Evolutionary conservation across 2,329 filamentous ascomycete species (phyloP), one percentile per base, ranked within the genome.

Genomic region (Trichoderma koningii): DNA sequence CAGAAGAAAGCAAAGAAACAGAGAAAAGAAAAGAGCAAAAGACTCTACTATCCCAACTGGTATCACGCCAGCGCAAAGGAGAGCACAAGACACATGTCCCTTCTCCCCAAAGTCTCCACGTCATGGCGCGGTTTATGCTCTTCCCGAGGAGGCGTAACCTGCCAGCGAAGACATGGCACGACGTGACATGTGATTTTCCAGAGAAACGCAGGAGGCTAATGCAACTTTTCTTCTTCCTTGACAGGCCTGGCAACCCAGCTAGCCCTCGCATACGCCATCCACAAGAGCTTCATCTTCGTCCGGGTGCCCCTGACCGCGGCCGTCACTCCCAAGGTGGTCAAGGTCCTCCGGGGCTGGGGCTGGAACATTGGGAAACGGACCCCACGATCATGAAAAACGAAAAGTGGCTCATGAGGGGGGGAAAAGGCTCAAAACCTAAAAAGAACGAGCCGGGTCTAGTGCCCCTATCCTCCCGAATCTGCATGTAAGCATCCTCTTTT

Each of bases 231-330:
- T 38, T 38, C 1, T 10, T 38, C 9, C 55, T 56, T 55, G 45
- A 30, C 68, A 89, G 86, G 86, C 70, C 76, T 89, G 41, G 86
- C 83, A 59, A 98, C 95, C 9, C 93, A 97, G 75, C 81, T 99
- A 34, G 93, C 92, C 17, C 84, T 99, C 55, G 95, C 95, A 14
- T 99, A 99, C 74, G 94, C 94, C 30, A 92, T 99, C 66, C 95
- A 99, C 83, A 99, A 99, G 80, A 96, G 91, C 71, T 92, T 98
- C 77, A 97, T 99, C 73, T 97, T 99, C 77, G 77, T 98, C 69
- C 87, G 95, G n/a, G 92, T 99, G 10, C 95, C 95, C 9, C 79
- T 98, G 68, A 95, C 95, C 1, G 93, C 92, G 14, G 94, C 93
- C 3, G 83, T 98, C 41, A 93, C 92, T 9, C 95, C 95, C 1